Conservation (phyloP, 1,139 yeast species). For the Pichia sp. region DNA sequence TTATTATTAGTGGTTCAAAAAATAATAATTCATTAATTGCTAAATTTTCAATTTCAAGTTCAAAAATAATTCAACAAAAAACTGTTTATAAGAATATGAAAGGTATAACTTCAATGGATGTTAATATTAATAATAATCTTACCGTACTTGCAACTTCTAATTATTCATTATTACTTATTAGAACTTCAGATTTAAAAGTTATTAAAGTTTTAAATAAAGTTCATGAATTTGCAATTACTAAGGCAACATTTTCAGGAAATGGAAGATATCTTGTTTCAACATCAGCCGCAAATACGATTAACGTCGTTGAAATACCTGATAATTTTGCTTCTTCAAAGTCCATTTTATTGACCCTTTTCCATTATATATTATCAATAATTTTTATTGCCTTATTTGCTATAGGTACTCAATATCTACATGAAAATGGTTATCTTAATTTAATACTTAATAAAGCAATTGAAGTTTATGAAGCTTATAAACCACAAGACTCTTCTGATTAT, state of each 20-base stretch:
- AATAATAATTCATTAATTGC: constrained; percentile 40
- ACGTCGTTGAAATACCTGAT: constrained; percentile 55
- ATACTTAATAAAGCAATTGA: constrained; percentile 38
- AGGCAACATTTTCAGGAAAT: constrained; percentile 61
- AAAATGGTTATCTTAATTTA: constrained; percentile 30
- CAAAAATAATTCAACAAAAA: constrained; percentile 38
- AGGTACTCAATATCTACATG: constrained; percentile 34
- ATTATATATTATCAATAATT: constrained; percentile 42
- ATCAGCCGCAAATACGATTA: constrained; percentile 74
- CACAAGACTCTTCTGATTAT: constrained; percentile 29
- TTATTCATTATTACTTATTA: constrained; percentile 53
- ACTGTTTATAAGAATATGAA: constrained; percentile 48
- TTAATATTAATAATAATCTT: constrained; percentile 36
- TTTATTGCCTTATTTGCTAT: constrained; percentile 37
- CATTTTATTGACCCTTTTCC: constrained; percentile 38
- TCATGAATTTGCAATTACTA: constrained; percentile 78
- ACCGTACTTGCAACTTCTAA: constrained; percentile 75
- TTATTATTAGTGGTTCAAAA: constrained; percentile 52
- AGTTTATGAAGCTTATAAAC: constrained; percentile 34
- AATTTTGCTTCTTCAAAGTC: constrained; percentile 43
- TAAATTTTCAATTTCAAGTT: constrained; percentile 39
- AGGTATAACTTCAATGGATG: constrained; percentile 68
- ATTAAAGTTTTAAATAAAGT: constrained; percentile 50
- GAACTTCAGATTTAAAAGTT: constrained; percentile 44
- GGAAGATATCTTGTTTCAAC: constrained; percentile 68